Evolutionary conservation across 305 asterid species (phyloP), one percentile per base, ranked within the genome.

Genomic region (Fraxinus velutina): DNA sequence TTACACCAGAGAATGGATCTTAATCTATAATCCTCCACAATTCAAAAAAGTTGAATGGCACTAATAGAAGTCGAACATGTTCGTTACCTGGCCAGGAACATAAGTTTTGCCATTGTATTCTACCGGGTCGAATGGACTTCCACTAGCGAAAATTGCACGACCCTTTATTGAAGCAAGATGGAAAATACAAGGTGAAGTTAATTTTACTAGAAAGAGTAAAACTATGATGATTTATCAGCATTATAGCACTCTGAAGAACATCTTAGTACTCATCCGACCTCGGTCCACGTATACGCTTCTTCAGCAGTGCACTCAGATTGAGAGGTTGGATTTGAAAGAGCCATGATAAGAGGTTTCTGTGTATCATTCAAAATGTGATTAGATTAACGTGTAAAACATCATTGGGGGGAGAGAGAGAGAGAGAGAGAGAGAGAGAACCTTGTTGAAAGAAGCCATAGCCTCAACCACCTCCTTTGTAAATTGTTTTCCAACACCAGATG

Each of bases 381-480:
- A 86, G 86, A 81, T 47, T 47, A 73, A 42, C 68, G 80, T 6
- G 30, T 15, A 24, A 7, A 34, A 22, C 21, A 76, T 27, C 2
- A n/a, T 79, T 17, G 6, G 50, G 15, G 47, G 2, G 44, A 36
- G 39, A 4, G 79, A 78, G 83, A 5, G 22, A 29, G 22, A 13
- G 50, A n/a, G 50, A 29, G 39, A 57, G 79, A 78, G 83, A 79
- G n/a, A 72, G 71, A 77, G 60, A 47, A 92, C 97, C 97, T 91
- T 72, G 27, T 86, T 93, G 64, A 81, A 78, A 80, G 93, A 30
- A 15, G 97, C 92, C 96, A 93, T 85, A 33, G 93, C 91, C 86
- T 92, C 93, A 57, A 93, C 87, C 74, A 93, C 96, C 62, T 93
- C 98, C 84, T 91, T 90, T 0, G 98, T 93, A 84, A 93, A 93